These are phyloP conservation scores for Taiozyma sp. DNA, from an alignment of 1,139 yeast genomes.

Conservation along the genomic window DNA sequence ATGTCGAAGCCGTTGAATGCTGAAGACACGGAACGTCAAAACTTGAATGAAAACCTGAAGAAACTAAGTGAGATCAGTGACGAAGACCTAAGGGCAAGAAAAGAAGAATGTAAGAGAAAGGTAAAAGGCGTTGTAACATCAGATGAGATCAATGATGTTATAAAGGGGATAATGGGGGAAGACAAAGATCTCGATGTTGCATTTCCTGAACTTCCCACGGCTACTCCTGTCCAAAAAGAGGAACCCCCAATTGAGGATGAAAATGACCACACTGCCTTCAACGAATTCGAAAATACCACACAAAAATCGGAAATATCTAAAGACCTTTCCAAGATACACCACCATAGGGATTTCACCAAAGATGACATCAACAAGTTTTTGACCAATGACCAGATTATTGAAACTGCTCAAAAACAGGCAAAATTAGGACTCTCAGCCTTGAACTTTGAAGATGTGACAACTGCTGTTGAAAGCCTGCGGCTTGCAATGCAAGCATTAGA, in stretches of 20 bases:
- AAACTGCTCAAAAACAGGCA: conserved; percentile 67
- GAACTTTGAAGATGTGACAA: conserved; percentile 69
- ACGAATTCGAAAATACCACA: background rate
- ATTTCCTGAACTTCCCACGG: background rate
- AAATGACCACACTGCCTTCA: background rate
- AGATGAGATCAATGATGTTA: conserved; percentile 3
- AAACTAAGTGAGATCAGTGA: conserved; percentile 7
- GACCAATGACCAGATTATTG: conserved; percentile 50
- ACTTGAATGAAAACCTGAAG: conserved; percentile 1
- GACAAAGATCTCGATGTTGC: background rate
- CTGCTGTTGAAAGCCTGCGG: conserved; percentile 39
- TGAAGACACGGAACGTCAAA: conserved; percentile 8
- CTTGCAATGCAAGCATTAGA: conserved; percentile 2
- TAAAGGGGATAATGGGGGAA: conserved; percentile 3
- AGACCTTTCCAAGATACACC: background rate
- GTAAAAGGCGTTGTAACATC: background rate
- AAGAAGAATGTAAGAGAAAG: conserved; percentile 4
- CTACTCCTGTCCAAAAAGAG: background rate
- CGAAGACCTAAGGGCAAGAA: conserved; percentile 5
- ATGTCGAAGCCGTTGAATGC: conserved; percentile 1
- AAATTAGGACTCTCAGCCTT: conserved; percentile 81
- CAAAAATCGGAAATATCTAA: background rate
- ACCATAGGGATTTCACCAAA: background rate
- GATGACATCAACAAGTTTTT: conserved; percentile 43
- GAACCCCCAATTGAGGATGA: background rate